Evolutionary conservation across 108 stramenopile genomes (phyloP), one percentile per base, ranked within the genome.

Genomic region (Seminavis robusta): DNA sequence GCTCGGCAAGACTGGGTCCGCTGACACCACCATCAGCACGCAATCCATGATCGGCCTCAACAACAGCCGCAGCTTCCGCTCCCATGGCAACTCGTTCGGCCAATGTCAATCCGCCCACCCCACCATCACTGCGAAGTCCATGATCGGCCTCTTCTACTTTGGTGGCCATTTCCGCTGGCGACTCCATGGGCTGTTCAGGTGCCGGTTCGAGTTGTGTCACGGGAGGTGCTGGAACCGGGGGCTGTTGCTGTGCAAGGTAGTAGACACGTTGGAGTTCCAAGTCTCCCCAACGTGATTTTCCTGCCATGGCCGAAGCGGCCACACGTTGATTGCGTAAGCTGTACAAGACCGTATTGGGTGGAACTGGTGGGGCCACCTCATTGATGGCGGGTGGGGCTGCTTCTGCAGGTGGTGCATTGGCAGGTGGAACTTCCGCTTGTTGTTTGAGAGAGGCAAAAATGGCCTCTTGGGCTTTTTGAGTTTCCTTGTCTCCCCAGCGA

Each of bases 401-500:
- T 15, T 56, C 29, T 15, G 11, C 26, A 11, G 33, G 13, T 16
- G 15, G 20, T 7, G 26, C 33, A 29, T 37, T 46, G 17, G 56
- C 52, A 29, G 59, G 26, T n/a, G n/a, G n/a, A n/a, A n/a, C n/a
- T n/a, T n/a, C n/a, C 9, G 59, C 24, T 32, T 21, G 20, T 4
- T 21, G 21, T 3, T 21, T 21, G 3, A 42, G 41, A 17, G 17
- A 17, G n/a, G 47, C 26, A 17, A 48, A 8, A 27, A 27, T 48
- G 25, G 5, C 47, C 21, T 27, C 45, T 21, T 52, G 50, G 61
- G 33, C 69, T 6, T 47, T 46, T 7, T 76, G 33, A 0, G 71
- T 47, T 51, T 88, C 86, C 65, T 41, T 65, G 61, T 63, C 68
- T 17, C 86, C 86, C 88, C 88, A 89, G 19, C 88, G 54, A 27